Evolutionary conservation across 208 protist genomes (phyloP), one percentile per base, ranked within the genome.

Genomic region (Wallacemonas sp.): DNA sequence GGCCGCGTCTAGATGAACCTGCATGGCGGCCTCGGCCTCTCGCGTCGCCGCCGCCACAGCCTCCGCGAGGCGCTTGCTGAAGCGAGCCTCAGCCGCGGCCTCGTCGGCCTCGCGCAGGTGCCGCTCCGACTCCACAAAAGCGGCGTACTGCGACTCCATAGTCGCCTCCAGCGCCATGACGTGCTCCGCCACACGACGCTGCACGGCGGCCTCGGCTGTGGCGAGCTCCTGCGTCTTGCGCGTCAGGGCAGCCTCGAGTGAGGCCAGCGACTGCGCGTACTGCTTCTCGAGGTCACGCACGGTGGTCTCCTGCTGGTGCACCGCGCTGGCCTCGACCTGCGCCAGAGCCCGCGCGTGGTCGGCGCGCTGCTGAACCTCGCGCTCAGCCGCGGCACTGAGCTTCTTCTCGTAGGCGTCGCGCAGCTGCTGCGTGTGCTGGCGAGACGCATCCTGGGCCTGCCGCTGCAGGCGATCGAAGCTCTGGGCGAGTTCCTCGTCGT

Each of bases 191-290:
- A 81, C 61, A 31, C 70, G 67, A 7, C 45, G 31, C 52, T 72
- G 71, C 54, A 74, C 29, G 5, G 65, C 69, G 31, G 66, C 61
- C 57, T 83, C 74, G 11, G 61, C 29, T 2, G 48, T 48, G 4
- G 68, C 70, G 31, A 63, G 66, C 18, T 70, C 48, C 8, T 49
- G 48, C 12, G 75, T 75, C 20, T 66, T 72, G 25, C 41, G 66
- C 26, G 81, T 71, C 2, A 86, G 46, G 7, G 72, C 69, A 2
- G 10, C 63, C 12, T 73, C 69, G 45, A 86, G 67, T 2, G n/a
- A 23, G 14, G 57, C 38, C 1, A 86, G 46, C 36, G 69, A 73
- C 25, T 55, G 45, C 22, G 78, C 76, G 41, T 82, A 80, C 42
- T 73, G 68, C 2, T 38, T 8, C n/a, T 77, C 69, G 20, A 82